Base-by-base conservation (phyloP, 768 basidiomycete species). In the Russula dissimulans region DNA sequence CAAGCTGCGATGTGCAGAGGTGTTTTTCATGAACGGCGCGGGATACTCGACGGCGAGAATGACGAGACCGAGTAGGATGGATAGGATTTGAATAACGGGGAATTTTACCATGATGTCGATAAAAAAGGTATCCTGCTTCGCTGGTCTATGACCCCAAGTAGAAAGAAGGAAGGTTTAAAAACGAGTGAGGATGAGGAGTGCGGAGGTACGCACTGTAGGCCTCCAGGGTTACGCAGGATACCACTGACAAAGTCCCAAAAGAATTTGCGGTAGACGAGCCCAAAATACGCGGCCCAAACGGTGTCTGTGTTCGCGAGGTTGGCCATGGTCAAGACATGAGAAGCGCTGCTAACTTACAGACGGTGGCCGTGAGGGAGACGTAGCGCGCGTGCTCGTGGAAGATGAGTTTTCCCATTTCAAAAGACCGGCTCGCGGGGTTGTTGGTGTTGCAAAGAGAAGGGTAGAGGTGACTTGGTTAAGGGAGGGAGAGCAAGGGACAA, bases 191-290 rank as follows among this genome's bases (percentile, higher is more conserved):
- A 39, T 31, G 54, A 41, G 36, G 63, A 32, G 34, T 18, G 11
- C 31, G 42, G 29, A 22, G 53, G 32, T n/a, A 83, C 85, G 69
- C 64, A 90, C 89, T 90, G 87, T 29, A 89, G 58, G 55, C 89
- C 89, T 74, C 89, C 89, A 32, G 89, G 89, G 70, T 82, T 79
- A 62, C 88, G 86, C 59, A 91, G 70, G 59, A 79, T 85, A 49
- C 89, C 92, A 60, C 83, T 85, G n/a, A 92, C 75, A 70, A 95
- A 91, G 76, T 95, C 94, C 89, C 90, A 95, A 75, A 95, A 94
- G 81, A 91, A 95, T 76, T 95, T 95, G 73, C 91, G 89, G 75
- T 84, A 93, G 67, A 87, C 76, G 14, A 94, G 71, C 17, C 84
- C 93, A 75, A 82, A 95, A 74, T 89, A 85, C 36, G 81, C 77